A percentile compares a stretch with the other conserved stretches of the same genome.
Conservation (phyloP, 2,329 filamentous ascomycete genomes). For the Biscogniauxia sp. region DNA sequence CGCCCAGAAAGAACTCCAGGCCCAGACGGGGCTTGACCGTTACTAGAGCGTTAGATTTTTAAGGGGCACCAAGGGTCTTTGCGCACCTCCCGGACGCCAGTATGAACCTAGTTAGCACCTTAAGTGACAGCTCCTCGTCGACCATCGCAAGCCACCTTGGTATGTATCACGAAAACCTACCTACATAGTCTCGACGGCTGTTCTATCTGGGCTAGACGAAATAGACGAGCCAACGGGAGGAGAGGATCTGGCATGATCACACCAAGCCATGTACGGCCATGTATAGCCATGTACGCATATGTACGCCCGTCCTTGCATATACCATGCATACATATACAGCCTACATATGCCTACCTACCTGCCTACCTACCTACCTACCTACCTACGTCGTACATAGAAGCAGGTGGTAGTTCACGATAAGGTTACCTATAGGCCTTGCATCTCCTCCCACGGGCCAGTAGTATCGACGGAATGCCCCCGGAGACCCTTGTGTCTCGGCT, state of each 20-base stretch:
- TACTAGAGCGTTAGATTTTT: background rate
- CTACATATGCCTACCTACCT: background rate
- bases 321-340: background rate
- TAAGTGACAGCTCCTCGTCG: background rate
- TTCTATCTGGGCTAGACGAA: background rate
- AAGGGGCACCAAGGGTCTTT: background rate
- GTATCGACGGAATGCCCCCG: background rate
- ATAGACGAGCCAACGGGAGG: conserved; percentile 10
- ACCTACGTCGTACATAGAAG: background rate
- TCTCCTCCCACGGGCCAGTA: background rate
- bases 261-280: background rate
- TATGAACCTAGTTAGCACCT: background rate
- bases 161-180: background rate
- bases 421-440: background rate
- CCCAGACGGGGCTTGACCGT: background rate
- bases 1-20: background rate
- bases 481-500: background rate
- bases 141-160: background rate
- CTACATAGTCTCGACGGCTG: background rate
- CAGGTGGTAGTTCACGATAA: background rate
- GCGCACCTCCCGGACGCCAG: background rate
- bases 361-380: too few relatives aligned
- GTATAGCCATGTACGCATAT: conserved; percentile 1
- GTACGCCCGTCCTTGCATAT: background rate
- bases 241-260: conserved; percentile 10